phyloP scores from a whole-genome alignment of 495 filamentous ascomycete genomes.

The Penicillium desertorum region DNA sequence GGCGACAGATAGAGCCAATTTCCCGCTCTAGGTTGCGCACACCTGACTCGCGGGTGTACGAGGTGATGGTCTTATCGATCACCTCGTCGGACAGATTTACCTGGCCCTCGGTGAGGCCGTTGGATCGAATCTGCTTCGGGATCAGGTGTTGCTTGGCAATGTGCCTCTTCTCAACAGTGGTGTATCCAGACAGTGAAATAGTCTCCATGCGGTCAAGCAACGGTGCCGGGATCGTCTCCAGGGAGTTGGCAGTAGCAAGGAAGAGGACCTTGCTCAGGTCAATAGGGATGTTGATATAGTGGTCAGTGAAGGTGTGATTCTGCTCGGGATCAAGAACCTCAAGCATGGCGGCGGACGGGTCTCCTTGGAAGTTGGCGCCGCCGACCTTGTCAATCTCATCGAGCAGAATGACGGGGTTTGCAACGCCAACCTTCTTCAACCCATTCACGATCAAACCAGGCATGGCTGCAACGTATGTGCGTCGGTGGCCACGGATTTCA shows the following conservation, averaged over 20 bases:
- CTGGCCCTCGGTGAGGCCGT: constrained; percentile 74
- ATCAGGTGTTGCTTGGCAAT: constrained; percentile 92
- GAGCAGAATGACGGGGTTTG: constrained; percentile 93
- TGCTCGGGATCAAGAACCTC: constrained; percentile 98
- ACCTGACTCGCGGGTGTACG: constrained; percentile 96
- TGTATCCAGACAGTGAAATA: constrained; percentile 89
- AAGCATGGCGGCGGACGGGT: constrained; percentile 97
- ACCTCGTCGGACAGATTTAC: constrained; percentile 77
- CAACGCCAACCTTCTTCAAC: constrained; percentile 91
- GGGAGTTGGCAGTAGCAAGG: constrained; percentile 95
- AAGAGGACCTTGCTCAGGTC: constrained; percentile 96
- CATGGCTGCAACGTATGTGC: constrained; percentile 99
- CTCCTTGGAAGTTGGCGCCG: constrained; percentile 87
- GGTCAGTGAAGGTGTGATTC: constrained; percentile 91
- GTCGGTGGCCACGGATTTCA: constrained; percentile 91
- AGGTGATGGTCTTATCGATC: constrained; percentile 88
- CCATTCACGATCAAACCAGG: constrained; percentile 93
- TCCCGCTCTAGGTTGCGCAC: constrained; percentile 96
- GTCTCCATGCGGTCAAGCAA: constrained; percentile 98
- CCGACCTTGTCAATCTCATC: constrained; percentile 99
- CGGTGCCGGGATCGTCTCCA: constrained; percentile 92
- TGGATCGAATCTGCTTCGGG: constrained; percentile 82
- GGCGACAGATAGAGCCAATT: constrained; percentile 88
- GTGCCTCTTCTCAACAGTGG: constrained; percentile 95
- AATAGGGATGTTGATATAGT: constrained; percentile 95